Conservation (phyloP, 805 yeast species). For the Grigorovia jiainica region DNA sequence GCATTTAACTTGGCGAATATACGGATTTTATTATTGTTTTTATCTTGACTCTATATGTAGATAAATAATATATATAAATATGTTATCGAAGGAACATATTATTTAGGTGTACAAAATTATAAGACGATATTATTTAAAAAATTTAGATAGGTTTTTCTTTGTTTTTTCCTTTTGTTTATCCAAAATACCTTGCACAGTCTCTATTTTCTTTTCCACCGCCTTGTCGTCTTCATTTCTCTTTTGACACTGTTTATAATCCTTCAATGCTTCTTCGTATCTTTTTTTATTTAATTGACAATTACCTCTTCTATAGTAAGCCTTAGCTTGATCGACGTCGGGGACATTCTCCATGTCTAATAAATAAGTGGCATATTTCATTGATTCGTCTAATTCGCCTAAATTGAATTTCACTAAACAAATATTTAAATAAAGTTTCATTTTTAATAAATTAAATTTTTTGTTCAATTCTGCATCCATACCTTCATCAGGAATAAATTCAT, state of each 20-base stretch:
- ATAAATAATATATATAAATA: neutral
- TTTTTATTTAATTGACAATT: conserved; percentile 35
- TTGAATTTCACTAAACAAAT: conserved; percentile 48
- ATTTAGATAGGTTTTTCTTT: conserved; percentile 50
- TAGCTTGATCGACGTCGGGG: conserved; percentile 39
- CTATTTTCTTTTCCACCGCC: conserved; percentile 37
- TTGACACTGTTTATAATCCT: conserved; percentile 37
- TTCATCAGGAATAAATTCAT: conserved; percentile 62
- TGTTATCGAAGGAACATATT: neutral
- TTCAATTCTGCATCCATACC: conserved; percentile 48
- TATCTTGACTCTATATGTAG: neutral
- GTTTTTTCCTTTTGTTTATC: conserved; percentile 40
- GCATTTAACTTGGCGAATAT: too few species aligned
- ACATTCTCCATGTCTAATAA: conserved; percentile 42
- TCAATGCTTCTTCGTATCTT: conserved; percentile 41
- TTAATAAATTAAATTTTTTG: conserved; percentile 38
- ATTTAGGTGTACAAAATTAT: neutral
- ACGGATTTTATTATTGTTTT: neutral
- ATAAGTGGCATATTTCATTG: conserved; percentile 46
- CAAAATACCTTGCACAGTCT: conserved; percentile 32
- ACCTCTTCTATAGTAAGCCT: conserved; percentile 51
- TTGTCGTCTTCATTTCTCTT: conserved; percentile 40
- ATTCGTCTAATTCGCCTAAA: conserved; percentile 37
- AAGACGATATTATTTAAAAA: conserved; percentile 42
- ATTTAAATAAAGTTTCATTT: conserved; percentile 37